Base-by-base conservation (phyloP, 208 protist species). In the Leishmania gerbilli region DNA sequence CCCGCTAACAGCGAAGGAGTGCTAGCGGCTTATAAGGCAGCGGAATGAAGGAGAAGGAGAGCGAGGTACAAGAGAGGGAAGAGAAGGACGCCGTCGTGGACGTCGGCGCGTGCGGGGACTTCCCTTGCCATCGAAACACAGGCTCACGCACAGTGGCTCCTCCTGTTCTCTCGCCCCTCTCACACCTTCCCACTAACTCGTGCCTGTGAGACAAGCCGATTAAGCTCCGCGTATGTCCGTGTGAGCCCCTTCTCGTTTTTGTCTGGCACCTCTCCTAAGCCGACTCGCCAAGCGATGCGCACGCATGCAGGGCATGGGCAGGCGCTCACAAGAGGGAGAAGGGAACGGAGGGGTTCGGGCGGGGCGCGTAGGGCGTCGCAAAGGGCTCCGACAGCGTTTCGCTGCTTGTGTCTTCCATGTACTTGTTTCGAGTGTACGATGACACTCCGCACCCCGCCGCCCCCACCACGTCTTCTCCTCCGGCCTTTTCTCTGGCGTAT, bases 171-270 rank as follows among this genome's bases (percentile, higher is more conserved):
- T n/a, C 45, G 19, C 40, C 34, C 34, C 34, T 42, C 31, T n/a
- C 51, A 27, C 72, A n/a, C 40, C 24, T 17, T 15, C 40, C 11
- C 71, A 1, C 19, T 19, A 24, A 7, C 49, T 24, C 31, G 3
- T 6, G 47, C 8, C n/a, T 3, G 17, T 4, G 13, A 60, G n/a
- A 11, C n/a, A 49, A 76, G 15, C 17, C 37, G 53, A 53, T 49
- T 77, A 58, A 77, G 3, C 56, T 49, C 24, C 51, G 11, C 56
- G 56, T 51, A n/a, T 77, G 56, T 67, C 24, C 68, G 68, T 74
- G 68, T 74, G 68, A 74, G 45, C 13, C 21, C 15, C 60, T 24
- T 62, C 24, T 31, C 13, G 17, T 75, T 56, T 9, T 17, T 11
- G 19, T n/a, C 21, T 37, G 45, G 17, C 31, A 27, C 21, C 71